Percentiles rank a stretch among this genome's conserved stretches.
Conservation (phyloP, 345 rosid species). For the Fremontodendron californicum region DNA sequence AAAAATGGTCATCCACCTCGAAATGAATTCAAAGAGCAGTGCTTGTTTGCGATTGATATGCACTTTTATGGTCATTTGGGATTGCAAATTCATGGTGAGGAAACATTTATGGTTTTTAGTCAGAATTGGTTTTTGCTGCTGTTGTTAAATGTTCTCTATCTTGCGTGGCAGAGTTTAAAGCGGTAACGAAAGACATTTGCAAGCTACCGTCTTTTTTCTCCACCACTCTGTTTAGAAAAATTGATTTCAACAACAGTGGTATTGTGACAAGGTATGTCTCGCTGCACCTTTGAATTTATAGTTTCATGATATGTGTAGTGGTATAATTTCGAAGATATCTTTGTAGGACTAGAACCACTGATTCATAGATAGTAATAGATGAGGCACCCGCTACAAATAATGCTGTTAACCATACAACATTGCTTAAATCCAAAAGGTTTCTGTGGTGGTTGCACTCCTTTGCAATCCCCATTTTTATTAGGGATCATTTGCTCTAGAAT, state of each 20-base stretch:
- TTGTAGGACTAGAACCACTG: background rate
- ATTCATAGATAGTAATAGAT: background rate
- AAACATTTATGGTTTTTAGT: background rate
- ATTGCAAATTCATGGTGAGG: slow-evolving; percentile 58
- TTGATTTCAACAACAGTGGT: slow-evolving; percentile 54
- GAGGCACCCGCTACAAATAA: background rate
- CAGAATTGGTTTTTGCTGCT: slow-evolving; percentile 16
- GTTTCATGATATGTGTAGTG: background rate
- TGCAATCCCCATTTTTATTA: background rate
- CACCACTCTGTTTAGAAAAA: slow-evolving; percentile 54
- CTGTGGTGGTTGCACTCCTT: background rate
- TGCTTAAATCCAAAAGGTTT: background rate
- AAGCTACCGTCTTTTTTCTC: slow-evolving; percentile 84
- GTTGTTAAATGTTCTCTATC: background rate
- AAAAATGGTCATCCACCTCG: slow-evolving; percentile 75
- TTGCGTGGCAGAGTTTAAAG: slow-evolving; percentile 60
- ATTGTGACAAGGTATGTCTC: slow-evolving; percentile 60
- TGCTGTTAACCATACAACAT: background rate
- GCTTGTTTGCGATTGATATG: slow-evolving; percentile 50
- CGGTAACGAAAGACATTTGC: slow-evolving; percentile 70
- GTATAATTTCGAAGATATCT: background rate
- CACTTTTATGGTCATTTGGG: slow-evolving; percentile 56
- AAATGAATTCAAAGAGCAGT: slow-evolving; percentile 62
- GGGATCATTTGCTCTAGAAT: background rate
- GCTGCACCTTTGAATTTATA: background rate